Percentiles rank a stretch among this genome's conserved stretches.
Evolutionary conservation across 2,329 filamentous ascomycete species (phyloP).

Genomic region (Phialemonium atrogriseum): DNA sequence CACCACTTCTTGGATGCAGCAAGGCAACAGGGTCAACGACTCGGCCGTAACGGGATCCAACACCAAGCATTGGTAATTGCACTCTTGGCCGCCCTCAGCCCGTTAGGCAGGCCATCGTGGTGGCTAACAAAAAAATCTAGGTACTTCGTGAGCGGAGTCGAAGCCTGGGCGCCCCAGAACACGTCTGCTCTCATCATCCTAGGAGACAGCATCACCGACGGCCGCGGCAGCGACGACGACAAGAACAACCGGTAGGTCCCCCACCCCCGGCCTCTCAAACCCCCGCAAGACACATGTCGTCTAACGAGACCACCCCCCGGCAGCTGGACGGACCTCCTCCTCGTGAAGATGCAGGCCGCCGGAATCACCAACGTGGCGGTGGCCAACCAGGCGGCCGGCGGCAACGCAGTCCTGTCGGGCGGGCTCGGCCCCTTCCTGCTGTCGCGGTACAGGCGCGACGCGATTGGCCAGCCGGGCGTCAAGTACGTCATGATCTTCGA

Average conservation of each 20-base stretch:
- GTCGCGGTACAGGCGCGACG: slow-evolving; percentile 54
- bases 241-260: slow-evolving; percentile 42
- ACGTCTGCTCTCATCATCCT: slow-evolving; percentile 44
- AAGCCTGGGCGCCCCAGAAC: slow-evolving; percentile 41
- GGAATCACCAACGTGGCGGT: slow-evolving; percentile 43
- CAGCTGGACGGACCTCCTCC: slow-evolving; percentile 50
- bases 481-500: slow-evolving; percentile 58
- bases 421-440: slow-evolving; percentile 55
- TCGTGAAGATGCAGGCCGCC: slow-evolving; percentile 39
- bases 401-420: slow-evolving; percentile 56
- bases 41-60: slow-evolving; percentile 33
- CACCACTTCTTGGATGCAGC: slow-evolving; percentile 51
- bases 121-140: too few relatives aligned
- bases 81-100: too few relatives aligned
- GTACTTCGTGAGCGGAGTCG: slow-evolving; percentile 54
- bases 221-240: slow-evolving; percentile 52
- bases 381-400: slow-evolving; percentile 59
- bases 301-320: slow-evolving; percentile 1
- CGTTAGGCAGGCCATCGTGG: too few relatives aligned
- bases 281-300: not conserved
- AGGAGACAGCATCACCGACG: slow-evolving; percentile 61
- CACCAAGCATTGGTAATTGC: slow-evolving; percentile 33
- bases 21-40: slow-evolving; percentile 46
- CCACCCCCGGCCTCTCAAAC: not conserved
- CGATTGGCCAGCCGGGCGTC: slow-evolving; percentile 48